A percentile compares a stretch with the other conserved stretches of the same genome.
Evolutionary conservation across 768 basidiomycete genomes (phyloP).

Genomic region (Suillus discolor): DNA sequence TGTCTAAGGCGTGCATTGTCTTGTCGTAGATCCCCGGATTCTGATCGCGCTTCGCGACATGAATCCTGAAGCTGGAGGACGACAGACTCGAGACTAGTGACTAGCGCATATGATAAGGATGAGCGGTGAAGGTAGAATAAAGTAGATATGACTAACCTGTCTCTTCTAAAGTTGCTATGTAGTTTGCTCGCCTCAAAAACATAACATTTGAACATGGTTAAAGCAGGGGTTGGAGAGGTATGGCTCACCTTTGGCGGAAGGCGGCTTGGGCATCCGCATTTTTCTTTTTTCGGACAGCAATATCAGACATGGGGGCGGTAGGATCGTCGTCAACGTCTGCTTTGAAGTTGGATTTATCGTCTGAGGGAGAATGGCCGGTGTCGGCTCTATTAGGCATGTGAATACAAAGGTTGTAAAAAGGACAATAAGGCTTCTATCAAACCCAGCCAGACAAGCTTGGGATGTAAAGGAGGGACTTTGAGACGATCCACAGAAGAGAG

Average conservation of each 20-base stretch:
- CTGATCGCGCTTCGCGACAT: slow-evolving; percentile 65
- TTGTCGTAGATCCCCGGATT: slow-evolving; percentile 62
- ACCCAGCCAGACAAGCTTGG: neutral
- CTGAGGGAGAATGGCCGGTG: slow-evolving; percentile 32
- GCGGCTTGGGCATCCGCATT: slow-evolving; percentile 90
- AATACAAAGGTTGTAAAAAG: slow-evolving; percentile 14
- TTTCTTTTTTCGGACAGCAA: slow-evolving; percentile 81
- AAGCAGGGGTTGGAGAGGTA: neutral
- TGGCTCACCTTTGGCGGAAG: slow-evolving; percentile 61
- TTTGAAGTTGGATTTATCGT: slow-evolving; percentile 40
- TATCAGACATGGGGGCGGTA: slow-evolving; percentile 55
- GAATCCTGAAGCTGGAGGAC: slow-evolving; percentile 84
- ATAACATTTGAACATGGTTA: slow-evolving; percentile 16
- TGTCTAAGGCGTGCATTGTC: slow-evolving; percentile 67
- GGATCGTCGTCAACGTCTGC: slow-evolving; percentile 39
- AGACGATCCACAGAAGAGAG: slow-evolving; percentile 22
- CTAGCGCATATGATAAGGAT: slow-evolving; percentile 38
- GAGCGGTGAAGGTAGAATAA: slow-evolving; percentile 10
- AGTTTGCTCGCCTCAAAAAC: slow-evolving; percentile 62
- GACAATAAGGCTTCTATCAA: slow-evolving; percentile 25
- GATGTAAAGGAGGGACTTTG: slow-evolving; percentile 21
- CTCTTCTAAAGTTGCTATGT: slow-evolving; percentile 86
- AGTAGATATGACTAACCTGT: slow-evolving; percentile 47
- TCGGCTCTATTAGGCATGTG: slow-evolving; percentile 37
- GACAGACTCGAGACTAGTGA: slow-evolving; percentile 83